Conservation (phyloP, 140 eudicot genomes). For the Flaveria floridana region DNA sequence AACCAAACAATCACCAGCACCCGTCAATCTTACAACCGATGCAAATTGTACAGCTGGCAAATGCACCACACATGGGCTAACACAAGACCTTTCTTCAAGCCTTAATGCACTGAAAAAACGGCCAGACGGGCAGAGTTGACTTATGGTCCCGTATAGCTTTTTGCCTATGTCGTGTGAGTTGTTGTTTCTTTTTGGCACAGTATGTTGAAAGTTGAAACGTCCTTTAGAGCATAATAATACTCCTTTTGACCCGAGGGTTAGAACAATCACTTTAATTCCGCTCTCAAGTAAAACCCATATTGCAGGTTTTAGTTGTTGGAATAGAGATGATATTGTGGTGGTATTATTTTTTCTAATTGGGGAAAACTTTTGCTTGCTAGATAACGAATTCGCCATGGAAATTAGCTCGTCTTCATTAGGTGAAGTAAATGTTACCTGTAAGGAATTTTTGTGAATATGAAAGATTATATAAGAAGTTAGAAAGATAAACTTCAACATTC, state of each 20-base stretch:
- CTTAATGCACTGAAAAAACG: slow-evolving; percentile 34
- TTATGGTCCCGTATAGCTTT: slow-evolving; percentile 46
- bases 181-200: slow-evolving; percentile 26
- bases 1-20: slow-evolving; percentile 97
- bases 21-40: slow-evolving; percentile 74
- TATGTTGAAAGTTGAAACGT: slow-evolving; percentile 29
- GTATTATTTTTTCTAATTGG: slow-evolving; percentile 41
- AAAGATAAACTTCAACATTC: slow-evolving; percentile 5
- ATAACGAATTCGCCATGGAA: slow-evolving; percentile 88
- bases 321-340: slow-evolving; percentile 41
- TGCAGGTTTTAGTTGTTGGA: slow-evolving; percentile 69
- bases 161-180: slow-evolving; percentile 33
- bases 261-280: slow-evolving; percentile 68
- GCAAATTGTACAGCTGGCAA: slow-evolving; percentile 74
- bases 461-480: background rate
- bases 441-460: slow-evolving; percentile 5
- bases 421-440: slow-evolving; percentile 74
- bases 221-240: slow-evolving; percentile 66
- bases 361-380: slow-evolving; percentile 35
- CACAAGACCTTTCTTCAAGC: slow-evolving; percentile 33
- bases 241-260: slow-evolving; percentile 83
- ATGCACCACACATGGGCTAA: slow-evolving; percentile 54
- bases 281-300: slow-evolving; percentile 63
- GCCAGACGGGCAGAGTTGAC: slow-evolving; percentile 49
- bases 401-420: slow-evolving; percentile 92